phyloP scores from a whole-genome alignment of 2,329 filamentous ascomycete genomes.

The Pyricularia grisea region DNA sequence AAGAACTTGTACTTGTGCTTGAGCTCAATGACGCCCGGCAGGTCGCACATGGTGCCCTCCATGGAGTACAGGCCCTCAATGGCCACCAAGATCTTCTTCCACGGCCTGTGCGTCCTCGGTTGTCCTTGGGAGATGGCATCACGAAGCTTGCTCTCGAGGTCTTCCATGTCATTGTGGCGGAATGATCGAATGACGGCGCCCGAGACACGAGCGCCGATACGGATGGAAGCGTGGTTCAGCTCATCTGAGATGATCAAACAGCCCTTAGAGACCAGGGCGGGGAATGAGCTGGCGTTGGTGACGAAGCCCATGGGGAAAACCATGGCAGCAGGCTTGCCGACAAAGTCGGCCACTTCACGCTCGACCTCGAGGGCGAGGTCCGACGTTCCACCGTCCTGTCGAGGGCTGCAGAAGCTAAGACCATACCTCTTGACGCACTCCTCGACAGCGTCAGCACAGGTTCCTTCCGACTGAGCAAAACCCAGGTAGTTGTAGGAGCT shows the following conservation, averaged over 20 bases:
- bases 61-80: constrained; percentile 98
- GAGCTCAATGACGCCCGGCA: constrained; percentile 78
- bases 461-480: constrained; percentile 94
- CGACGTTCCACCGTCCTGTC: constrained; percentile 75
- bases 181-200: constrained; percentile 93
- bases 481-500: constrained; percentile 99
- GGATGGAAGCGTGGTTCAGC: constrained; percentile 95
- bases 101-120: constrained; percentile 93
- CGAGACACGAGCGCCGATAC: constrained; percentile 86
- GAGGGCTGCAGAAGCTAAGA: constrained; percentile 70
- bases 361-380: constrained; percentile 88
- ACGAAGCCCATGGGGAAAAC: constrained; percentile 99
- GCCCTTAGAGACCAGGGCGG: constrained; percentile 84
- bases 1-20: constrained; percentile 97
- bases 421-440: constrained; percentile 78
- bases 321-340: constrained; percentile 90
- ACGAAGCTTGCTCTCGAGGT: constrained; percentile 77
- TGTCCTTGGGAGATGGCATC: constrained; percentile 95
- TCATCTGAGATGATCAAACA: constrained; percentile 94
- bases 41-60: constrained; percentile 97
- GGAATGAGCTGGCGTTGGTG: constrained; percentile 89
- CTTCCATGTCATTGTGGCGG: constrained; percentile 92
- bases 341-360: constrained; percentile 77
- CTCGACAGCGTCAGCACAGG: constrained; percentile 89
- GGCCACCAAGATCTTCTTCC: constrained; percentile 97